phyloP scores from a whole-genome alignment of 495 filamentous ascomycete genomes.

The Pyrenula aspistea region DNA sequence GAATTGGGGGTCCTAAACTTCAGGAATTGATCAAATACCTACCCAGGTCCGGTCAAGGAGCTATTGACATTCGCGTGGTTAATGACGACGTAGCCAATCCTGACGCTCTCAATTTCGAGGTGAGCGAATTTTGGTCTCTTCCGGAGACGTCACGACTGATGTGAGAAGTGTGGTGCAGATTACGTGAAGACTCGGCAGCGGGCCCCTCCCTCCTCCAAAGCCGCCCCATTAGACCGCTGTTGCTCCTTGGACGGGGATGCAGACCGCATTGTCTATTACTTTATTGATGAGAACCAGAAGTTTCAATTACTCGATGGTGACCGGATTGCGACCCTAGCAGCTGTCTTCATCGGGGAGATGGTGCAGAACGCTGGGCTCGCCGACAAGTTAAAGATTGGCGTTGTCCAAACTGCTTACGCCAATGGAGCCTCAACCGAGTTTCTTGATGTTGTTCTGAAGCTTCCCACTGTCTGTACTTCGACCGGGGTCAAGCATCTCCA shows the following conservation, averaged over 20 bases:
- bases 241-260: slow-evolving; percentile 92
- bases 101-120: slow-evolving; percentile 77
- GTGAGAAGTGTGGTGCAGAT: slow-evolving; percentile 75
- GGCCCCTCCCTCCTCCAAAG: slow-evolving; percentile 73
- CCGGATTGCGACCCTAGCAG: slow-evolving; percentile 88
- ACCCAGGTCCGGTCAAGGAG: slow-evolving; percentile 46
- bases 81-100: slow-evolving; percentile 87
- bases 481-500: slow-evolving; percentile 97
- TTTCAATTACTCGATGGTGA: slow-evolving; percentile 94
- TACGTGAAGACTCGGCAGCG: slow-evolving; percentile 95
- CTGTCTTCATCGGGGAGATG: slow-evolving; percentile 86
- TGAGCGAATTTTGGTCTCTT: slow-evolving; percentile 23
- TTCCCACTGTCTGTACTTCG: slow-evolving; percentile 83
- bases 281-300: slow-evolving; percentile 62
- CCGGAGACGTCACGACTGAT: slow-evolving; percentile 7
- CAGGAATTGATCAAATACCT: slow-evolving; percentile 76
- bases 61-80: slow-evolving; percentile 70
- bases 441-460: slow-evolving; percentile 72
- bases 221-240: slow-evolving; percentile 61
- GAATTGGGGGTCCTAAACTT: slow-evolving; percentile 89
- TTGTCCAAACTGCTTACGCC: slow-evolving; percentile 95
- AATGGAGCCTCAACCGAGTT: slow-evolving; percentile 93
- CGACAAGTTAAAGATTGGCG: slow-evolving; percentile 72
- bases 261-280: slow-evolving; percentile 93
- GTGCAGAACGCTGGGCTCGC: slow-evolving; percentile 65